Percentiles rank a stretch among this genome's conserved stretches.
Conservation (phyloP, 208 protist genomes). For the Acanthamoeba triangularis region DNA sequence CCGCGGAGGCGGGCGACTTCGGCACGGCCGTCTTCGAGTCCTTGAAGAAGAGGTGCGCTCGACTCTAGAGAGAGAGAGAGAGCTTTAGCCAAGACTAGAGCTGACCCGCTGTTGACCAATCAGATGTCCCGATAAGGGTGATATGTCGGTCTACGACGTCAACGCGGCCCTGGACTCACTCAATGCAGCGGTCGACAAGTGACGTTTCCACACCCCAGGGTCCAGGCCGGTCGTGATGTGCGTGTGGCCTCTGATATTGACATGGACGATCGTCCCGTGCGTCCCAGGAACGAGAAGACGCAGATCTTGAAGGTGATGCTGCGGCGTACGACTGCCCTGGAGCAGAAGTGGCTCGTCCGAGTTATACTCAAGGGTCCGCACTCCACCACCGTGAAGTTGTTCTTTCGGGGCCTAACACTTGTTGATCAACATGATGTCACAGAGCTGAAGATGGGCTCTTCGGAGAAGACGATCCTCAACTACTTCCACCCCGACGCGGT, state of each 20-base stretch:
- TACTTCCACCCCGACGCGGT: conserved; percentile 84
- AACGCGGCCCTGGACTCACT: conserved; percentile 82
- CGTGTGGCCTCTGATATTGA: no score
- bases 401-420: no score
- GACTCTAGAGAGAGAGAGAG: no score
- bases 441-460: conserved; percentile 85
- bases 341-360: conserved; percentile 88
- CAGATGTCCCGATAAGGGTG: conserved; percentile 72
- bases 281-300: conserved; percentile 68
- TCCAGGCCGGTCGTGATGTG: no score
- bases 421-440: not conserved
- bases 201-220: no score
- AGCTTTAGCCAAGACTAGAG: no score
- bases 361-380: conserved; percentile 87
- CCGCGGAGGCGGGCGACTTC: conserved; percentile 84
- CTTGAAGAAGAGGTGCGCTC: conserved; percentile 74
- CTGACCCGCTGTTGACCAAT: not conserved
- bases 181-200: conserved; percentile 29
- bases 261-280: no score
- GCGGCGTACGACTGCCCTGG: conserved; percentile 74
- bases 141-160: conserved; percentile 82
- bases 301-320: conserved; percentile 81
- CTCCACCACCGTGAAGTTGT: no score
- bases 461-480: conserved; percentile 81
- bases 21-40: conserved; percentile 82